Evolutionary conservation across 2,329 filamentous ascomycete genomes (phyloP).

Genomic region (Fusarium sp.): DNA sequence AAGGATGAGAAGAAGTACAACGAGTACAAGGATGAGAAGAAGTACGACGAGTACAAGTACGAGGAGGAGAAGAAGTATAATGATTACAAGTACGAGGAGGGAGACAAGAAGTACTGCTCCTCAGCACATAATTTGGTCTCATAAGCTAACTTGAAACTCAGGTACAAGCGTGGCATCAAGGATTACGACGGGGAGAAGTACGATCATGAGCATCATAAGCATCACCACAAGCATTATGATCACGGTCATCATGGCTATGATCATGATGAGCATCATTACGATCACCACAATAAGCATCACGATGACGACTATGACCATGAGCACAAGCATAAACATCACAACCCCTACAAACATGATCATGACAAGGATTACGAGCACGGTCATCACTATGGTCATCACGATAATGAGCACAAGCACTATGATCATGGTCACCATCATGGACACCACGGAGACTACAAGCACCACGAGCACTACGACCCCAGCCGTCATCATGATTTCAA

Average conservation of each 20-base stretch:
- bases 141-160: not conserved
- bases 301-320: constrained; percentile 1
- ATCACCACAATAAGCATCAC: constrained; percentile 3
- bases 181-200: not conserved
- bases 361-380: constrained; percentile 4
- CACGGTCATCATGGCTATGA: not conserved
- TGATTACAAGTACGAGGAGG: constrained; percentile 1
- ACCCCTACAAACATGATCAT: not conserved
- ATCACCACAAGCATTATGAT: constrained; percentile 4
- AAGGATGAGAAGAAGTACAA: not conserved
- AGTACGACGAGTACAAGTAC: constrained; percentile 13
- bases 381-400: not conserved
- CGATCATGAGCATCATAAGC: constrained; percentile 6
- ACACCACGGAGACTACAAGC: not conserved
- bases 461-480: constrained; percentile 3
- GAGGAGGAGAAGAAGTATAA: constrained; percentile 12
- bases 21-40: not conserved
- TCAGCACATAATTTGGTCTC: not conserved
- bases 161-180: not conserved
- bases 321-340: not conserved
- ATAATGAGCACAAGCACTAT: constrained; percentile 1
- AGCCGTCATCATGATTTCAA: constrained; percentile 3
- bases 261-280: not conserved
- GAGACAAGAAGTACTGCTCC: constrained; percentile 7
- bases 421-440: not conserved